Base-by-base conservation (phyloP, 2,329 filamentous ascomycete species). In the Sporothrix protearum region DNA sequence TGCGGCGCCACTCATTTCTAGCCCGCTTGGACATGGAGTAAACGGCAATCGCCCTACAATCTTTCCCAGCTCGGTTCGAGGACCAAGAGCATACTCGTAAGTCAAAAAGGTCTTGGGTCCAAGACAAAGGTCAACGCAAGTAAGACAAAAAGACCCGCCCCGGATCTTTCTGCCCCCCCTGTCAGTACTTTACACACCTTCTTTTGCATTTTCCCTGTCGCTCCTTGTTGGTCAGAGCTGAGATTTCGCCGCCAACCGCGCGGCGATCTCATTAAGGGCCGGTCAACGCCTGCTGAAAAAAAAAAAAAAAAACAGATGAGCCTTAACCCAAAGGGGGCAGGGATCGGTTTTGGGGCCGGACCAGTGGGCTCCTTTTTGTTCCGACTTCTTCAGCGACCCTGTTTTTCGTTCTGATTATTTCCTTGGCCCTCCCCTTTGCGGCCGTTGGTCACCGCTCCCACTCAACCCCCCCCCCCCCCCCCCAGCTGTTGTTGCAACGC, bases 201-300 rank as follows among this genome's bases (percentile, higher is more conserved):
- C 8, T n/a, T 66, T 25, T 25, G 33, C 59, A 45, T 9, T 28
- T 66, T 47, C 14, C 42, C 25, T 67, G 42, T 39, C 19, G n/a
- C 47, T 39, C 30, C 51, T 57, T 45, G 67, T n/a, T 69, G 67
- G 51, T 39, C 67, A 30, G 22, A 69, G 67, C 67, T 69, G 67
- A 68, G 66, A 57, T 28, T 28, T 55, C 30, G 33, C 33, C 47
- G 49, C 47, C 67, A 69, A 39, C 49, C 16, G 45, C 16, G 22
- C 53, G 70, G 36, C 42, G 64, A 71, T 71, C 70, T 59, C 22
- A 66, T 59, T 68, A 64, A 61, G 61, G 42, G 39, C 68, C 61
- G 71, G 71, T 70, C 68, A 70, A 70, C 68, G 68, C 39, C 68
- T 72, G 71, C 71, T 72, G 71, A 72, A 72, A 67, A 67, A 67